A percentile compares a stretch with the other conserved stretches of the same genome.
phyloP scores from a whole-genome alignment of 257 asterid species.

The Echium plantagineum region DNA sequence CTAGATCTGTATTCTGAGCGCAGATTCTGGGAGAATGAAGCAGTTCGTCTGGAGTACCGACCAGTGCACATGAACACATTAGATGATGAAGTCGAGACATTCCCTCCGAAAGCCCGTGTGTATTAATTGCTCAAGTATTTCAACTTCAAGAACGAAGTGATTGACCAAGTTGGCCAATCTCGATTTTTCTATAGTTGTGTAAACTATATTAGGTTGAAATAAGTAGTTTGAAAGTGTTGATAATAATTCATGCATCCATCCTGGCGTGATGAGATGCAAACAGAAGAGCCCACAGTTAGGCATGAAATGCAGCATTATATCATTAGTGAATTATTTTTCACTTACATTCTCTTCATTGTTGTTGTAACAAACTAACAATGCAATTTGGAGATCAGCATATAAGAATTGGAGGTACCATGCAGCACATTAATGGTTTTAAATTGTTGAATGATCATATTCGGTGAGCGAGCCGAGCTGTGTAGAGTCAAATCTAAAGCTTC shows the following conservation, averaged over 20 bases:
- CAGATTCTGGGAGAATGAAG: constrained; percentile 85
- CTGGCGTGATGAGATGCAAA: constrained; percentile 19
- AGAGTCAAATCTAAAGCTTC: no score
- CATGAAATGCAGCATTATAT: not conserved
- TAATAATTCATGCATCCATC: constrained; percentile 32
- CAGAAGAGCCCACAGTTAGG: constrained; percentile 11
- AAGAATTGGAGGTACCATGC: no score
- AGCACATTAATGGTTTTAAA: no score
- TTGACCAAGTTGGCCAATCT: constrained; percentile 1
- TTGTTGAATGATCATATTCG: no score
- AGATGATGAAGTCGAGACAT: constrained; percentile 72
- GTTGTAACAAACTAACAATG: no score
- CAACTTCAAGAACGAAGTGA: not conserved
- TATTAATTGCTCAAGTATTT: constrained; percentile 23
- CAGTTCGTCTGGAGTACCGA: constrained; percentile 64
- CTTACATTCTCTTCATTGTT: not conserved
- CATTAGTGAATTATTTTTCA: no score
- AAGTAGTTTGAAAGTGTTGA: constrained; percentile 18
- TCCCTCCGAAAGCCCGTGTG: constrained; percentile 91
- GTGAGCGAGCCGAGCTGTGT: no score
- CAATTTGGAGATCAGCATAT: not conserved
- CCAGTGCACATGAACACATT: constrained; percentile 86
- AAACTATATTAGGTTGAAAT: constrained; percentile 15
- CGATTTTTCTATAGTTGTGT: not conserved
- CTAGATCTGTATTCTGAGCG: constrained; percentile 7